These are phyloP conservation scores for Phialophora chinensis DNA, from an alignment of 2,329 filamentous ascomycete species.

Conservation along the genomic window DNA sequence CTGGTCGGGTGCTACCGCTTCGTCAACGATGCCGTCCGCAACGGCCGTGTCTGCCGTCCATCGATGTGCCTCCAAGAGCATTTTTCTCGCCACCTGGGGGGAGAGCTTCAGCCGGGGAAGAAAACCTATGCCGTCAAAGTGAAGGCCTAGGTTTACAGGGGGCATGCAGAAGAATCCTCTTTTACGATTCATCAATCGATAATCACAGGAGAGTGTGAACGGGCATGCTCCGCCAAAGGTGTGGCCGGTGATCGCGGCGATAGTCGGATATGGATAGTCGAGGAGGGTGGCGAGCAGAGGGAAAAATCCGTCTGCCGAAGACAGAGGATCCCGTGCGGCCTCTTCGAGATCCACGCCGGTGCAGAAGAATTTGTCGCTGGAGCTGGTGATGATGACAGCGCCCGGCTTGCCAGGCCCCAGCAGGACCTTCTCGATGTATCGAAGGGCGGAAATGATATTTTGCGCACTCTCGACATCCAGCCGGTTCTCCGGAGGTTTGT, in stretches of 20 bases:
- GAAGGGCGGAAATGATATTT: constrained; percentile 59
- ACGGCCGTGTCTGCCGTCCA: constrained; percentile 61
- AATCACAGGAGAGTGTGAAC: constrained; percentile 55
- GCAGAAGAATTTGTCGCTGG: constrained; percentile 53
- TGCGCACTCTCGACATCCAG: constrained; percentile 58
- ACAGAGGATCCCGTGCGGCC: constrained; percentile 56
- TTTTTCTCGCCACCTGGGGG: constrained; percentile 58
- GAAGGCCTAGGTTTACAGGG: constrained; percentile 60
- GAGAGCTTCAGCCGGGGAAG: constrained; percentile 59
- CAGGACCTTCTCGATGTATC: constrained; percentile 50
- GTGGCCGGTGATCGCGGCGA: constrained; percentile 57
- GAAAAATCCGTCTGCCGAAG: constrained; percentile 63
- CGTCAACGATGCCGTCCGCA: constrained; percentile 61
- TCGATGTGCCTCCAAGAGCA: constrained; percentile 61
- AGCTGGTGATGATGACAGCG: constrained; percentile 59
- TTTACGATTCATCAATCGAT: constrained; percentile 54
- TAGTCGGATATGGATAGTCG: constrained; percentile 57
- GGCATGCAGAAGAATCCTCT: constrained; percentile 59
- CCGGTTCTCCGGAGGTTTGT: constrained; percentile 47
- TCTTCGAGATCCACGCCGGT: constrained; percentile 57
- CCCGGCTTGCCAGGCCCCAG: constrained; percentile 57
- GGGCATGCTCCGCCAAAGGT: constrained; percentile 58
- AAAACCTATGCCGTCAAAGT: constrained; percentile 61
- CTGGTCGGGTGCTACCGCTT: constrained; percentile 53
- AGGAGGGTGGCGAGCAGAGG: constrained; percentile 59